These are phyloP conservation scores for Aureobasidium zeae DNA, from an alignment of 2,329 filamentous ascomycete genomes.

Conservation along the genomic window DNA sequence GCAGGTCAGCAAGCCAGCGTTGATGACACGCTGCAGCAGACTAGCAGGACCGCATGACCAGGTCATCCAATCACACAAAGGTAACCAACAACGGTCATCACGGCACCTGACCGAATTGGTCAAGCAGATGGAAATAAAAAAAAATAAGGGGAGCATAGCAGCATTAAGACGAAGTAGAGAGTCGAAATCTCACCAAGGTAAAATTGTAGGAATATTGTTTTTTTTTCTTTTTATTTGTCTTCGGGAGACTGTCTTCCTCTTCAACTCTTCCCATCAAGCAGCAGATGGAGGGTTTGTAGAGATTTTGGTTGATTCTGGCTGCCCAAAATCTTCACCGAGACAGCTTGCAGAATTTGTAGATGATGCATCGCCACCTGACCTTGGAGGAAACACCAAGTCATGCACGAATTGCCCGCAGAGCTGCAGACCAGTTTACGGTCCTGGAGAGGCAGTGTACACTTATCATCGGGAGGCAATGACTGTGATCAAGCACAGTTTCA, in stretches of 20 bases:
- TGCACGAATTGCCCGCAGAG: conserved; percentile 28
- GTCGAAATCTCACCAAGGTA: background rate
- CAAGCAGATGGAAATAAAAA: background rate
- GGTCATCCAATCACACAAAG: background rate
- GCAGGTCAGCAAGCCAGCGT: background rate
- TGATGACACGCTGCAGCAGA: conserved; percentile 12
- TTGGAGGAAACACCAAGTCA: conserved; percentile 14
- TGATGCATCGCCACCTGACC: conserved; percentile 11
- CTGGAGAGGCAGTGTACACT: conserved; percentile 23
- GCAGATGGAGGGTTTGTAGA: no score
- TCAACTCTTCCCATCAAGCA: no score
- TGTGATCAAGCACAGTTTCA: conserved; percentile 18
- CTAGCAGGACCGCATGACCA: no score
- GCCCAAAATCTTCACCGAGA: no score
- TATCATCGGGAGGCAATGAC: conserved; percentile 18
- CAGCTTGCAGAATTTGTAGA: background rate
- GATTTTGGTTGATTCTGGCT: no score
- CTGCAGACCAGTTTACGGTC: conserved; percentile 24
- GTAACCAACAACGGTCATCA: conserved; percentile 12
- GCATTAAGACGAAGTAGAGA: background rate
- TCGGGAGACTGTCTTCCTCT: no score
- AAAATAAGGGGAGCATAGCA: background rate
- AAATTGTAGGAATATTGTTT: background rate
- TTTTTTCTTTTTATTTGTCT: background rate
- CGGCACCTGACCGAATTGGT: conserved; percentile 11